Conservation (phyloP, 441 rosid species). For the Adansonia gregorii region DNA sequence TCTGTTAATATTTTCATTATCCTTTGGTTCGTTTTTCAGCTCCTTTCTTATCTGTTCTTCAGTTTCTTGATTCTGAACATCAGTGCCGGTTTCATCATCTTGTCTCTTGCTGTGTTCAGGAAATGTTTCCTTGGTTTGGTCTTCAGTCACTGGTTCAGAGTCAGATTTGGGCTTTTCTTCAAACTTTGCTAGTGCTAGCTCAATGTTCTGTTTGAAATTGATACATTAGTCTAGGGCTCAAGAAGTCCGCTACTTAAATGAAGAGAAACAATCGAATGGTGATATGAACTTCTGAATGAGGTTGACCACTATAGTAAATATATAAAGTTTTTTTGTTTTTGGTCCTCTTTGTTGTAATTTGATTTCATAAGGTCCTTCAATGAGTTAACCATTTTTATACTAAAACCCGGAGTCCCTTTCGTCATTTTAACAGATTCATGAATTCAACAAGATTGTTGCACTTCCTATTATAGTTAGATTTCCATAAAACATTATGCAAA, state of each 20-base stretch:
- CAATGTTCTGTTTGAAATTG: slow-evolving; percentile 37
- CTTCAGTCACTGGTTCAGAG: slow-evolving; percentile 36
- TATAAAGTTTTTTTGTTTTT: neutral
- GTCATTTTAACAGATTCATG: neutral
- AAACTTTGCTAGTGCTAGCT: slow-evolving; percentile 27
- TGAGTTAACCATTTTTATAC: neutral
- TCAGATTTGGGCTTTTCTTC: slow-evolving; percentile 29
- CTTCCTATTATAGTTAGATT: neutral
- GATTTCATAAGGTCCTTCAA: neutral
- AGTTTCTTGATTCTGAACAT: slow-evolving; percentile 30
- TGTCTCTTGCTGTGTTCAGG: slow-evolving; percentile 29
- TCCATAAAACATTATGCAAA: too few species aligned
- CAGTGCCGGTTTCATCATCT: slow-evolving; percentile 30
- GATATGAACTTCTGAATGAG: neutral
- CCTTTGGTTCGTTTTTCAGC: slow-evolving; percentile 28
- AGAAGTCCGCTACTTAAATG: slow-evolving; percentile 1
- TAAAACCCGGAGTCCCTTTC: neutral
- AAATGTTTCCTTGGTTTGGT: slow-evolving; percentile 30
- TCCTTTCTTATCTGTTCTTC: slow-evolving; percentile 38
- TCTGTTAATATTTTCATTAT: slow-evolving; percentile 33
- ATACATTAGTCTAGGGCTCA: slow-evolving; percentile 31
- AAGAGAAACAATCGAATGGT: neutral
- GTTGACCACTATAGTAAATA: neutral
- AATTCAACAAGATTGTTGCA: neutral
- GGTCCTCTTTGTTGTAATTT: neutral